These are phyloP conservation scores for Fragaria vesca DNA, from an alignment of 306 rosid species.

Conservation along the genomic window DNA sequence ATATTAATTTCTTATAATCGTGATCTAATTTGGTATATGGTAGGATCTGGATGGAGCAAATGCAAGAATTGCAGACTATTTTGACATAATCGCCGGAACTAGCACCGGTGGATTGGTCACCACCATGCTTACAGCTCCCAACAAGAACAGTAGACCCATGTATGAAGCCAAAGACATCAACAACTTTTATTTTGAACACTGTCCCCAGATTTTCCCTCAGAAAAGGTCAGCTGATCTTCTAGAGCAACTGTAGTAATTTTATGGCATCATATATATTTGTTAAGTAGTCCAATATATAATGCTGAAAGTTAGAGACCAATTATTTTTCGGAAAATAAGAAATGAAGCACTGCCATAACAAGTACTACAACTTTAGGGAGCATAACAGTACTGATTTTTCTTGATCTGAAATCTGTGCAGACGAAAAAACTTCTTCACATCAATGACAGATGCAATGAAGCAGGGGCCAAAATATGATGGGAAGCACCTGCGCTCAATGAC, in stretches of 20 bases:
- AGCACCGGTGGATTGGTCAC: constrained; percentile 43
- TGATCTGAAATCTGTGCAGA: background rate
- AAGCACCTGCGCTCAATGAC: constrained; percentile 29
- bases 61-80: constrained; percentile 41
- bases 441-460: background rate
- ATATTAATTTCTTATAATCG: background rate
- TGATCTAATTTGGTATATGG: background rate
- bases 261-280: background rate
- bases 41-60: constrained; percentile 37
- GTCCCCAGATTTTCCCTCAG: constrained; percentile 28
- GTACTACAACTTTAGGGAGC: background rate
- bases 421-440: constrained; percentile 6
- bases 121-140: constrained; percentile 40
- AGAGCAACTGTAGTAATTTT: background rate
- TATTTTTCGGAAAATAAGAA: background rate
- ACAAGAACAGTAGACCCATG: constrained; percentile 29
- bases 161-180: constrained; percentile 28
- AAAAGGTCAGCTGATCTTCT: constrained; percentile 10
- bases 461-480: constrained; percentile 50
- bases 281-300: background rate
- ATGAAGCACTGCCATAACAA: background rate
- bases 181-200: constrained; percentile 20
- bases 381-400: background rate
- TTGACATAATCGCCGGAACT: constrained; percentile 43
- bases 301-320: background rate